Conservation (phyloP, 2,329 filamentous ascomycete species). For the Cladosporium sp. region DNA sequence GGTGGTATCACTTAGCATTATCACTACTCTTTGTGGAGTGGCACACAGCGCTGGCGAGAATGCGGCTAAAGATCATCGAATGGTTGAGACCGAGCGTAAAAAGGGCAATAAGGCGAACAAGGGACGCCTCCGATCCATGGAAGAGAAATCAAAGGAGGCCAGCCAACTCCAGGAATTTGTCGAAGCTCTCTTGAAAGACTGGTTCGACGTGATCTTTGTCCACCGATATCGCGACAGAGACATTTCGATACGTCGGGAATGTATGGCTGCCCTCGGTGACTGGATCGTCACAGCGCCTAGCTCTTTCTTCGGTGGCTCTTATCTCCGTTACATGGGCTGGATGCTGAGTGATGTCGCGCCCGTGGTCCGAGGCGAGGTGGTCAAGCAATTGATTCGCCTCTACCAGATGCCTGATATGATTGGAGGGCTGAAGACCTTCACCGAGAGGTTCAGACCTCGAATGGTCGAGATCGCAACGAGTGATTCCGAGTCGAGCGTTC, state of each 20-base stretch:
- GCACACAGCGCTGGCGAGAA: slow-evolving; percentile 64
- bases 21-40: slow-evolving; percentile 68
- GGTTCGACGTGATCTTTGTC: slow-evolving; percentile 88
- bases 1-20: slow-evolving; percentile 72
- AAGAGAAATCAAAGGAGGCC: slow-evolving; percentile 64
- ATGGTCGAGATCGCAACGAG: slow-evolving; percentile 88
- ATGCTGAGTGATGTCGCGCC: slow-evolving; percentile 76
- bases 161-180: slow-evolving; percentile 63
- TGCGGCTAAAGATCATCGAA: slow-evolving; percentile 69
- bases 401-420: slow-evolving; percentile 77
- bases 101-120: slow-evolving; percentile 72
- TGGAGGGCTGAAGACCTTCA: slow-evolving; percentile 74
- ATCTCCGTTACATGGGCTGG: slow-evolving; percentile 92
- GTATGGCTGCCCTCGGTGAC: slow-evolving; percentile 74
- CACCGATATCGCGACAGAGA: slow-evolving; percentile 95
- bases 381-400: slow-evolving; percentile 73
- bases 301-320: slow-evolving; percentile 82
- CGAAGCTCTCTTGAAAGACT: slow-evolving; percentile 69
- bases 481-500: slow-evolving; percentile 74
- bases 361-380: slow-evolving; percentile 72
- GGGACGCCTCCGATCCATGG: slow-evolving; percentile 64
- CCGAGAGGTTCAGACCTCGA: slow-evolving; percentile 79
- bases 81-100: slow-evolving; percentile 70
- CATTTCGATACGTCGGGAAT: slow-evolving; percentile 79
- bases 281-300: slow-evolving; percentile 86